A percentile compares a stretch with the other conserved stretches of the same genome.
Evolutionary conservation across 352 stramenopile species (phyloP).

Genomic region (Thraustochytrium striatum): DNA sequence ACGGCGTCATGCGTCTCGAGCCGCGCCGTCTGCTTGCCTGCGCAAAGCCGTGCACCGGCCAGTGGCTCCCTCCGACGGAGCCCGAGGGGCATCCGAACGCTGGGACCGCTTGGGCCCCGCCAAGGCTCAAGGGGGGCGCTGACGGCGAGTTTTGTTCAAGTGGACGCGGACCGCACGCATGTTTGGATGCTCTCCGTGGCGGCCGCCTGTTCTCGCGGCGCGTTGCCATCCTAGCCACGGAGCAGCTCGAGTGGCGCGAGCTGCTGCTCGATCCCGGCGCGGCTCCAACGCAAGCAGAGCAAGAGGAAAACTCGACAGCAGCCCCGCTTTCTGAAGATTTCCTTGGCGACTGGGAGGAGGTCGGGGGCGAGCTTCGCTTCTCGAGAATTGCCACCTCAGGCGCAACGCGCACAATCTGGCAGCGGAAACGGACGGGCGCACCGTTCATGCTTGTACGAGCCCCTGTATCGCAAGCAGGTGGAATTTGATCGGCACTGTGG

Average conservation of each 20-base stretch:
- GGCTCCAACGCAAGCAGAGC: no score
- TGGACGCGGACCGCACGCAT: slow-evolving; percentile 21
- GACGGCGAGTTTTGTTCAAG: background rate
- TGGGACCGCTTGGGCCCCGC: background rate
- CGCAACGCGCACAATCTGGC: background rate
- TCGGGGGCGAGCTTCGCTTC: background rate
- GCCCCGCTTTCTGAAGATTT: no score
- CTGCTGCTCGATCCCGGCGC: no score
- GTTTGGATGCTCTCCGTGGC: background rate
- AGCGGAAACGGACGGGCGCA: background rate
- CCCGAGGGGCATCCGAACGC: background rate
- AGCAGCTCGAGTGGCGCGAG: no score
- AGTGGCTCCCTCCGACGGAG: background rate
- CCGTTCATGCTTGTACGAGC: background rate
- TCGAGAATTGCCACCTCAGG: background rate
- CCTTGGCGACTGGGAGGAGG: no score
- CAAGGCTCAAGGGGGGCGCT: background rate
- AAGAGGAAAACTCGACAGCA: no score
- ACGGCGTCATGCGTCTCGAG: background rate
- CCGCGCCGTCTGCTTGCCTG: slow-evolving; percentile 4
- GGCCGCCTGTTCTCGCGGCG: slow-evolving; percentile 4
- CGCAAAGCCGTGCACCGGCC: slow-evolving; percentile 20
- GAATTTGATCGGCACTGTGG: background rate
- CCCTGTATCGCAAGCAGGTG: background rate
- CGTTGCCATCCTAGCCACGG: background rate